A percentile compares a stretch with the other conserved stretches of the same genome.
Evolutionary conservation across 2,329 filamentous ascomycete species (phyloP).

Genomic region (Cordyceps farinosa): DNA sequence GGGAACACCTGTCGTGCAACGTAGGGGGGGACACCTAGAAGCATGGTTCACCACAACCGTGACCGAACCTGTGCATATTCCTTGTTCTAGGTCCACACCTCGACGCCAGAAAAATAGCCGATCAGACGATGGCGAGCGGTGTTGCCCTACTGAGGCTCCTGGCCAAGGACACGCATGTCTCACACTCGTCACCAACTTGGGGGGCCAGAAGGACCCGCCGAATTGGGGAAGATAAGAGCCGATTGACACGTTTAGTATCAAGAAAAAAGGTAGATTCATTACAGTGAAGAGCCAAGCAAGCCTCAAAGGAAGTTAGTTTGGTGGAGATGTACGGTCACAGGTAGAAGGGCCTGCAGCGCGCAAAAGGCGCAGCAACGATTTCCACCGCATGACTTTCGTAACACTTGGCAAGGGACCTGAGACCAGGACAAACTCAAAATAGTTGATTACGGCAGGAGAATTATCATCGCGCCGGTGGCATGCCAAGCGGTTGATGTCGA

Average conservation of each 20-base stretch:
- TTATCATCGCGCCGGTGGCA: background rate
- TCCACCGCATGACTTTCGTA: background rate
- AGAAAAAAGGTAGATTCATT: background rate
- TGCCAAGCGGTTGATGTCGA: background rate
- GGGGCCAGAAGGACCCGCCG: background rate
- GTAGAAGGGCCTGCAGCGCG: background rate
- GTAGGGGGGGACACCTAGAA: background rate
- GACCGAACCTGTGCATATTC: background rate
- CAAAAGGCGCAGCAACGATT: background rate
- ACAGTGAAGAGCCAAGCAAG: background rate
- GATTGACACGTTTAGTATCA: background rate
- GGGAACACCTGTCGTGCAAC: background rate
- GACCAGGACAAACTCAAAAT: background rate
- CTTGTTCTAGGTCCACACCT: background rate
- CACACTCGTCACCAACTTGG: background rate
- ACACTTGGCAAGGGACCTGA: background rate
- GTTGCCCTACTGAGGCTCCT: background rate
- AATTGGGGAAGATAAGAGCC: background rate
- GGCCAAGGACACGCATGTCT: background rate
- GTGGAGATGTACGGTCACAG: background rate
- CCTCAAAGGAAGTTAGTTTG: background rate
- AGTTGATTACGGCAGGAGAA: background rate
- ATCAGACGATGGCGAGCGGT: background rate
- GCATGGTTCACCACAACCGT: background rate
- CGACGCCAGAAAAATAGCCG: background rate